phyloP scores from a whole-genome alignment of 768 basidiomycete genomes.

The Gyrodon lividus region DNA sequence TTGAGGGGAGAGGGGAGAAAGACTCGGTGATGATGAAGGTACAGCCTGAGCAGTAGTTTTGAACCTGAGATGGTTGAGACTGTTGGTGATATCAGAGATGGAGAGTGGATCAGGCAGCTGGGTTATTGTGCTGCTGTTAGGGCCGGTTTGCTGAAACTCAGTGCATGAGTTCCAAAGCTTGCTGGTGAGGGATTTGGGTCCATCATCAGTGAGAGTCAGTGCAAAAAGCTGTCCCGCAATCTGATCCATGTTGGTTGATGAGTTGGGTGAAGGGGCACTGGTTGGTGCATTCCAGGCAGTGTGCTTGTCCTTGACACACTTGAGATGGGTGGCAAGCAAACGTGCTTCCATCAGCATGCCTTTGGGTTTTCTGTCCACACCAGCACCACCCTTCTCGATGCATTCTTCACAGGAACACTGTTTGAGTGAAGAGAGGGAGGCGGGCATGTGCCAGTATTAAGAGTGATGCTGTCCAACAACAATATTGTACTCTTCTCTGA shows the following conservation, averaged over 20 bases:
- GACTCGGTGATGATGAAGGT: no score
- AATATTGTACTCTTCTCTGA: no score
- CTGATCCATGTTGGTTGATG: background rate
- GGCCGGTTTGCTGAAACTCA: background rate
- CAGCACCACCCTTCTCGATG: no score
- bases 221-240: background rate
- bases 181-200: background rate
- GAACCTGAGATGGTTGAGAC: background rate
- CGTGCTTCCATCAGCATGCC: conserved; percentile 4
- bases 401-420: conserved; percentile 13
- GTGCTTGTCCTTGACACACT: no score
- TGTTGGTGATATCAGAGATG: background rate
- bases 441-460: background rate
- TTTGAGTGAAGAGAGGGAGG: background rate
- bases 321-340: no score
- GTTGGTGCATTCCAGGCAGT: no score
- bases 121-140: background rate
- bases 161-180: background rate
- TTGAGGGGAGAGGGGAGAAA: no score
- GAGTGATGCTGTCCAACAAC: no score
- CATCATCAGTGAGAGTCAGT: background rate
- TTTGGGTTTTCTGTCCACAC: conserved; percentile 4
- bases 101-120: background rate
- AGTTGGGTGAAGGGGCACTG: no score
- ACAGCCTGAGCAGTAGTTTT: no score